A percentile compares a stretch with the other conserved stretches of the same genome.
Conservation (phyloP, 2,329 filamentous ascomycete genomes). For the Colletotrichum tofieldiae region DNA sequence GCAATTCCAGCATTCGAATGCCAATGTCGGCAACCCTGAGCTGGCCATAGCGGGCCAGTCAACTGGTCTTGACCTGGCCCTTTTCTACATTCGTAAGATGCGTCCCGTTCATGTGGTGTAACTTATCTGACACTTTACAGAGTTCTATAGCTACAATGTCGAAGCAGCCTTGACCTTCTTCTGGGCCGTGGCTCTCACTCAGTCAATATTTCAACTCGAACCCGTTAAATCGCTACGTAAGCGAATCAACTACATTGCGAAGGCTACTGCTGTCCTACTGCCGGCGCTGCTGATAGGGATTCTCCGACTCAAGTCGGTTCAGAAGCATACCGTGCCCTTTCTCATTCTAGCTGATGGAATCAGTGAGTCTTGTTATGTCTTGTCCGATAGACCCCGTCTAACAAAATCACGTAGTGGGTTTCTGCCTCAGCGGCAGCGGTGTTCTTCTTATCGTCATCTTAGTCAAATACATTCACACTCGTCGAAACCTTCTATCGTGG, state of each 20-base stretch:
- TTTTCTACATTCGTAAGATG: conserved; percentile 65
- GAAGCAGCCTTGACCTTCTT: conserved; percentile 62
- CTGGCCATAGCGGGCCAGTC: conserved; percentile 60
- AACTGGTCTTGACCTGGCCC: conserved; percentile 56
- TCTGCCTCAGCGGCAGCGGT: conserved; percentile 55
- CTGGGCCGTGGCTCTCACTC: conserved; percentile 59
- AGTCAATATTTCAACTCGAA: conserved; percentile 52
- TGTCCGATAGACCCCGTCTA: not conserved
- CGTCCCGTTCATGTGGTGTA: not conserved
- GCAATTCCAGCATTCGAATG: conserved; percentile 55
- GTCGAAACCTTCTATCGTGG: conserved; percentile 51
- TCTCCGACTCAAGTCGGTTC: conserved; percentile 49
- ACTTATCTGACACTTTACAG: conserved; percentile 49
- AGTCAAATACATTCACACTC: conserved; percentile 58
- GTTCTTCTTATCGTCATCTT: conserved; percentile 58
- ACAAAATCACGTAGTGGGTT: conserved; percentile 52
- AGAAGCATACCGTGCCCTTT: conserved; percentile 48
- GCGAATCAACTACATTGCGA: conserved; percentile 49
- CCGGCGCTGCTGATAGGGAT: conserved; percentile 55
- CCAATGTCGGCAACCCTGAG: conserved; percentile 56
- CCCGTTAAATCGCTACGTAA: conserved; percentile 48
- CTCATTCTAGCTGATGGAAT: conserved; percentile 55
- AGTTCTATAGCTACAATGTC: conserved; percentile 67
- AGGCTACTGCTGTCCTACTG: conserved; percentile 54
- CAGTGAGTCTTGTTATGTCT: conserved; percentile 50